These are phyloP conservation scores for Podochytrium sp. DNA, from an alignment of 192 early-diverging fungal species.

Conservation along the genomic window DNA sequence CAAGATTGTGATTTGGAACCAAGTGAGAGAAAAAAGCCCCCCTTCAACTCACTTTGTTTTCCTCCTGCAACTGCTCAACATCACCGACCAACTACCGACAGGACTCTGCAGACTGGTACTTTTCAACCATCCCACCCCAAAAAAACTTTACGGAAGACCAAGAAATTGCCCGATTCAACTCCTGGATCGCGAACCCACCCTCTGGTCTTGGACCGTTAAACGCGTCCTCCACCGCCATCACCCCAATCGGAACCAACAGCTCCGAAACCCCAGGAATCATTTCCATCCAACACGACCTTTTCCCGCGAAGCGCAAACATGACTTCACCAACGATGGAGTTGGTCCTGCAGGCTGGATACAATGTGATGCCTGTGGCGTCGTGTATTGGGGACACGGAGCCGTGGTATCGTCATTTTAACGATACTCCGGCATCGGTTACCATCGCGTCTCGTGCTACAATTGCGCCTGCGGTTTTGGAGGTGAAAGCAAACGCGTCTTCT, in stretches of 20 bases:
- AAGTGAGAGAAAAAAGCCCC: background rate
- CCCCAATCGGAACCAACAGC: background rate
- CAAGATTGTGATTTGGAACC: slow-evolving; percentile 43
- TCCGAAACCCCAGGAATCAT: slow-evolving; percentile 5
- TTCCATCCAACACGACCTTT: slow-evolving; percentile 34
- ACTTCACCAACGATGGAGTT: background rate
- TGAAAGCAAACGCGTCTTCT: too few species aligned
- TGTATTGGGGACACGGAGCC: background rate
- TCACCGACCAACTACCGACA: background rate
- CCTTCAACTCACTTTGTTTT: background rate
- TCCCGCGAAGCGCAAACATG: background rate
- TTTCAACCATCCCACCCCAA: background rate
- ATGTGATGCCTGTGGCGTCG: slow-evolving; percentile 8
- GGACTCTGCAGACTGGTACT: slow-evolving; percentile 26
- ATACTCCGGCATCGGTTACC: too few species aligned
- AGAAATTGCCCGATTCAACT: background rate
- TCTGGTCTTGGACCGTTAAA: background rate
- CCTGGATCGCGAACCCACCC: slow-evolving; percentile 16
- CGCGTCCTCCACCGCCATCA: background rate
- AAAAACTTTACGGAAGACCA: slow-evolving; percentile 15
- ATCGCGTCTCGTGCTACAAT: too few species aligned
- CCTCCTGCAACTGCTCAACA: background rate
- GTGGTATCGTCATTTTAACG: slow-evolving; percentile 4
- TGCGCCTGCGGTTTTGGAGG: too few species aligned
- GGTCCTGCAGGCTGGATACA: slow-evolving; percentile 11